These are phyloP conservation scores for Umbelopsis ramanniana DNA, from an alignment of 192 early-diverging fungal species.

Conservation along the genomic window DNA sequence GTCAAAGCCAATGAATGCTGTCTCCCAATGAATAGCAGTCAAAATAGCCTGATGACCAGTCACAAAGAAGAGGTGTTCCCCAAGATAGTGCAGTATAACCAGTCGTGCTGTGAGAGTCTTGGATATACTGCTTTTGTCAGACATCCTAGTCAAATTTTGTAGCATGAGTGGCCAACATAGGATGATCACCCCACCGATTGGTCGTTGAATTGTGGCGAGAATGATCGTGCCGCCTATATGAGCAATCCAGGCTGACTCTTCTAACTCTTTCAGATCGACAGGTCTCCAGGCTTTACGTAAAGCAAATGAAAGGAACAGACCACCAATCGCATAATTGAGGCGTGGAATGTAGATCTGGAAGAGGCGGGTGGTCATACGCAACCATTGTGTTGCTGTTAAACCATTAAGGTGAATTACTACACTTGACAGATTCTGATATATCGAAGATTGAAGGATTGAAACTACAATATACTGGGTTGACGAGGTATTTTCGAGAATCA, in stretches of 20 bases:
- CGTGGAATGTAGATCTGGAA: conserved; percentile 68
- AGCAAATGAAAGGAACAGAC: neutral
- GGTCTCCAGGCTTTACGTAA: neutral
- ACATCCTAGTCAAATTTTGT: neutral
- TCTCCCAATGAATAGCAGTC: conserved; percentile 89
- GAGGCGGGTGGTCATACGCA: neutral
- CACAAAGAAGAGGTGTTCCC: conserved; percentile 72
- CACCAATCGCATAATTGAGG: conserved; percentile 28
- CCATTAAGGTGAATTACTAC: neutral
- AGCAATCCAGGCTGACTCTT: neutral
- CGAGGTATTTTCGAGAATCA: conserved; percentile 11
- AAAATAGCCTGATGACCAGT: conserved; percentile 94
- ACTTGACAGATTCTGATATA: neutral
- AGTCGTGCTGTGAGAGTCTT: conserved; percentile 23
- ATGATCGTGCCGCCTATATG: neutral
- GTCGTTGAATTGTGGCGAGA: conserved; percentile 38
- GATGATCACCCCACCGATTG: conserved; percentile 28
- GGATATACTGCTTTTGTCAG: neutral
- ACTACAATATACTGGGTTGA: neutral
- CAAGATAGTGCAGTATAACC: conserved; percentile 33
- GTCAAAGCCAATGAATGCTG: conserved; percentile 84
- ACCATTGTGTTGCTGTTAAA: neutral
- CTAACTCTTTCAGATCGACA: neutral
- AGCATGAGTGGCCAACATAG: conserved; percentile 27
- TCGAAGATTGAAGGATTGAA: conserved; percentile 34